Evolutionary conservation across 2,329 filamentous ascomycete genomes (phyloP), one percentile per base, ranked within the genome.

Genomic region (Clonostachys chloroleuca): DNA sequence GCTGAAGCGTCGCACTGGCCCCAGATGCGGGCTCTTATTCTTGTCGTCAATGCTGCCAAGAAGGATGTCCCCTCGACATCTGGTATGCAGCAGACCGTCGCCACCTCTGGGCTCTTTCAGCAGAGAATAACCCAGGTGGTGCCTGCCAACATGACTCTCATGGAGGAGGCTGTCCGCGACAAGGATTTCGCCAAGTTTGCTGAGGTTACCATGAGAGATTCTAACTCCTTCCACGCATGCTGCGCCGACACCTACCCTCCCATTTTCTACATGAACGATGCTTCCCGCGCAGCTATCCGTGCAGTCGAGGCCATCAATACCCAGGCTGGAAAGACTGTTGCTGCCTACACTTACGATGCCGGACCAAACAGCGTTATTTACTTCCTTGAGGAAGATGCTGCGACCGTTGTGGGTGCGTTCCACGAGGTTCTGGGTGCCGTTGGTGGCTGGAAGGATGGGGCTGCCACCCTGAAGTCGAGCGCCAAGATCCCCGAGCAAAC

Each of bases 251-350:
- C 94, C 2, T 91, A 90, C 70, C 94, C 95, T 41, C 94, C 95
- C 16, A 99, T 99, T 63, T 96, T 96, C 70, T 99, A 99, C 76
- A 85, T 99, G 78, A 99, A 96, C 70, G 94, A 99, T 64, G 85
- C 92, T 14, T 92, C 87, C 17, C 78, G 87, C 36, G 90, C 92
- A 2, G 91, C 92, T 6, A 89, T 99, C 50, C 80, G 89, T 45
- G 84, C 90, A 14, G 92, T 96, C 33, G 91, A 99, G 72, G 80
- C 84, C 56, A 89, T 97, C 71, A 99, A 99, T 63, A 77, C 77
- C 46, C 78, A 79, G 20, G 89, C 87, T 5, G 91, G 89, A 46
- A 86, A 83, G 70, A 84, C 81, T 0, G 79, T 97, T 16, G 91
- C 89, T 5, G 94, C 94, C 5, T 99, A 99, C 68, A 99, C 94